These are phyloP conservation scores for Boeremia exigua DNA, from an alignment of 2,329 filamentous ascomycete genomes.

Conservation along the genomic window DNA sequence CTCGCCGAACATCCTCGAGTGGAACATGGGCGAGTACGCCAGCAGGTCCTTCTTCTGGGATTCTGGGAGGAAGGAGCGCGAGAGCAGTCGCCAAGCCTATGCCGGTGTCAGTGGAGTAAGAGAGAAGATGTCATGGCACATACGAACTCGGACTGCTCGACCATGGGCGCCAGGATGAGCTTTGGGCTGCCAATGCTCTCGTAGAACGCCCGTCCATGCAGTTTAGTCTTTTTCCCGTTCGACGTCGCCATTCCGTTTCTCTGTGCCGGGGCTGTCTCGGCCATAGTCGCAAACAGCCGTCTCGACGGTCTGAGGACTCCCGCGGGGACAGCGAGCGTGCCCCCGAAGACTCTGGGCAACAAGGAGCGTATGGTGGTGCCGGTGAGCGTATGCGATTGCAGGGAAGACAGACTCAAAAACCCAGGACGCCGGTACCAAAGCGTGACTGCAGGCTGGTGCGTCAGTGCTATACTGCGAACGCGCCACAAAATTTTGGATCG, in stretches of 20 bases:
- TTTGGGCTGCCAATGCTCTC: constrained; percentile 93
- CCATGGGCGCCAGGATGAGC: constrained; percentile 93
- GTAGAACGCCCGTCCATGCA: constrained; percentile 89
- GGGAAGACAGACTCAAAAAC: neutral
- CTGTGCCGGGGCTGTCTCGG: constrained; percentile 20
- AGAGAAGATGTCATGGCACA: constrained; percentile 45
- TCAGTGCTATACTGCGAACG: neutral
- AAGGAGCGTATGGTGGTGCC: constrained; percentile 29
- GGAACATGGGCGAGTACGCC: constrained; percentile 95
- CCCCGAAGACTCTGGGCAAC: constrained; percentile 26
- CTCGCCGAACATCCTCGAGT: constrained; percentile 86
- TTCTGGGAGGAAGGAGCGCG: constrained; percentile 82
- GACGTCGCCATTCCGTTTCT: constrained; percentile 16
- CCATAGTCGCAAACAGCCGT: constrained; percentile 25
- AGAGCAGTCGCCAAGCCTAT: constrained; percentile 94
- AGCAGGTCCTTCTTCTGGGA: constrained; percentile 67
- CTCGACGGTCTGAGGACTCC: constrained; percentile 5
- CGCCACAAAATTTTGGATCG: constrained; percentile 12
- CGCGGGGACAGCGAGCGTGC: constrained; percentile 26
- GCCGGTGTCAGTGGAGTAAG: constrained; percentile 12
- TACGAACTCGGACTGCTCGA: constrained; percentile 97
- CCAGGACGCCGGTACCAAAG: neutral
- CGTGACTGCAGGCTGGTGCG: neutral
- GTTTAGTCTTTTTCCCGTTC: constrained; percentile 56
- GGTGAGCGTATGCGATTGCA: neutral